Evolutionary conservation across 73 alveolate genomes (phyloP).

Genomic region (Symbiodinium pilosum): DNA sequence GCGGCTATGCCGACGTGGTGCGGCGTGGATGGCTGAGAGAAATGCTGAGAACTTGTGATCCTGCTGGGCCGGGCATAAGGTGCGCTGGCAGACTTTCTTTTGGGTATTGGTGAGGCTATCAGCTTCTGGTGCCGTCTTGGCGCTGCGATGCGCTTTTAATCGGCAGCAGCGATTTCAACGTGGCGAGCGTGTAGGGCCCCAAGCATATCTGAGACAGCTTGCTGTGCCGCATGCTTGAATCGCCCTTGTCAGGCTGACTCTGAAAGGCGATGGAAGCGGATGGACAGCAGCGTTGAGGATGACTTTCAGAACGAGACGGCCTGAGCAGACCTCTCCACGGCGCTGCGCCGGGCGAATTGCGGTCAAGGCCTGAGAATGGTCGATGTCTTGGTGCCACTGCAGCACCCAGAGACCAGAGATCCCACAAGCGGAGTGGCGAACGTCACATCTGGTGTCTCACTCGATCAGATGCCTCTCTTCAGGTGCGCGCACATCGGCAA

Average conservation of each 20-base stretch:
- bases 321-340: too few species aligned
- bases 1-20: slow-evolving; percentile 20
- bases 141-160: slow-evolving; percentile 64
- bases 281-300: slow-evolving; percentile 5
- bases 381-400: neutral
- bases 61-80: too few species aligned
- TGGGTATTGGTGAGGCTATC: neutral
- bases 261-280: neutral
- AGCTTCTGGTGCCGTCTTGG: slow-evolving; percentile 37
- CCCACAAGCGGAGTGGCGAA: neutral
- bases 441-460: neutral
- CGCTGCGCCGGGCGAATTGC: too few species aligned
- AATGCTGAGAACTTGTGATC: too few species aligned
- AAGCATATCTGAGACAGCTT: neutral
- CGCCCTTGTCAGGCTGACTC: neutral
- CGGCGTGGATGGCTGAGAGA: neutral
- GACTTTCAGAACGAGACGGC: neutral
- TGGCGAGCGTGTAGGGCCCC: neutral
- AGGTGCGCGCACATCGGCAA: too few species aligned
- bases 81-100: too few species aligned
- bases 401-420: too few species aligned
- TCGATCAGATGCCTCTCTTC: neutral
- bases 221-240: too few species aligned
- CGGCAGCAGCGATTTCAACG: slow-evolving; percentile 29
- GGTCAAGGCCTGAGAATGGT: neutral